These are phyloP conservation scores for Aegilops sharonensis DNA, from an alignment of 176 grass and related monocot species.

Conservation along the genomic window DNA sequence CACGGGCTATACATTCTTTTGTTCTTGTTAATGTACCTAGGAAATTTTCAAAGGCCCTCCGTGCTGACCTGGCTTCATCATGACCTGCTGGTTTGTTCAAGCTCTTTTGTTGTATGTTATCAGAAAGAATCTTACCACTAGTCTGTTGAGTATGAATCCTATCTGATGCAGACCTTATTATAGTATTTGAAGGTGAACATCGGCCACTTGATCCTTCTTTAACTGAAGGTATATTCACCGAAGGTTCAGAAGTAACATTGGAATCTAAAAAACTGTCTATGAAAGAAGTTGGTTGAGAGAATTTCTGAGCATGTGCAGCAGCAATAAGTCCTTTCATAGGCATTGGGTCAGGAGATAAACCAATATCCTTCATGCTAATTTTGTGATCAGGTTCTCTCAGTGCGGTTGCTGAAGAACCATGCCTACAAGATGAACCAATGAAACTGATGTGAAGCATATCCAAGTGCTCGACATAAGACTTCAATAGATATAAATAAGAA, in stretches of 20 bases:
- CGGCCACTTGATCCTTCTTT: constrained; percentile 54
- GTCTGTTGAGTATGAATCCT: constrained; percentile 45
- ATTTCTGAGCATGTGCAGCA: constrained; percentile 56
- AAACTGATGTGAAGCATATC: constrained; percentile 18
- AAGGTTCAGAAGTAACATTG: constrained; percentile 50
- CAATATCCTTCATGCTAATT: constrained; percentile 42
- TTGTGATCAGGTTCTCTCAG: constrained; percentile 33
- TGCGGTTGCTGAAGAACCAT: constrained; percentile 40
- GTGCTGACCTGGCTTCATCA: constrained; percentile 63
- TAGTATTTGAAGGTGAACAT: constrained; percentile 57
- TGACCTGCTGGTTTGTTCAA: constrained; percentile 42
- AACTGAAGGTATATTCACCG: constrained; percentile 37
- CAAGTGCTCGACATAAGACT: constrained; percentile 9
- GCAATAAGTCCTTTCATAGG: constrained; percentile 75
- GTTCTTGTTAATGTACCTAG: constrained; percentile 83
- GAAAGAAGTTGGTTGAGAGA: constrained; percentile 60
- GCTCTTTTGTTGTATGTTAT: constrained; percentile 40
- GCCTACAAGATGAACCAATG: constrained; percentile 58
- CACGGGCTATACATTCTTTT: constrained; percentile 92
- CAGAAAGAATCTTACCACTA: constrained; percentile 39
- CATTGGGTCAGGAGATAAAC: constrained; percentile 54
- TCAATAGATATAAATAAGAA: neutral
- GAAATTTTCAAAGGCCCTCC: constrained; percentile 75
- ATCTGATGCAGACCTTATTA: constrained; percentile 40
- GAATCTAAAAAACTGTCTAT: constrained; percentile 52